Evolutionary conservation across 176 grass and related monocot species (phyloP).

Genomic region (Cenchrus purpureus): DNA sequence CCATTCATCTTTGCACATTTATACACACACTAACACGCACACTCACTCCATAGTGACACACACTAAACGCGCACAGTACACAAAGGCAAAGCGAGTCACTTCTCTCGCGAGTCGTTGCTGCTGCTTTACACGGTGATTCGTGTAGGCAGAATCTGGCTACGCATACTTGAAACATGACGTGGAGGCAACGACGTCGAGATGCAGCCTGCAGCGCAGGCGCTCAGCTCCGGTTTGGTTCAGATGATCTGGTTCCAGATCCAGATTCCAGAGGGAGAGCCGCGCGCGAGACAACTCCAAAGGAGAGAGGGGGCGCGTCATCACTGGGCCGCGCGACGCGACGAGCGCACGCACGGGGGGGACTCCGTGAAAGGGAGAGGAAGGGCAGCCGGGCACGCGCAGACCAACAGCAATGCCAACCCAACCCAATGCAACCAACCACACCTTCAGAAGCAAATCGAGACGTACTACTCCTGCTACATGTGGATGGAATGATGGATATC

Average conservation of each 20-base stretch:
- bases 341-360: too few species aligned
- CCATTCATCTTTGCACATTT: too few species aligned
- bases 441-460: neutral
- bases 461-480: constrained; percentile 14
- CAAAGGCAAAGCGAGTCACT: neutral
- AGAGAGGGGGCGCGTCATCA: neutral
- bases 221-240: neutral
- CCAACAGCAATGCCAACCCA: neutral
- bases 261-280: neutral
- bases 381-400: neutral
- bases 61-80: neutral
- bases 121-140: constrained; percentile 1
- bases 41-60: neutral
- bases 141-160: neutral
- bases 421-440: neutral
- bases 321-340: too few species aligned
- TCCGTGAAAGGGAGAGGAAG: neutral
- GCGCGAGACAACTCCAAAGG: neutral
- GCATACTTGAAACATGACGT: neutral
- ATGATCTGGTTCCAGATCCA: neutral
- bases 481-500: neutral
- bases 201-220: neutral
- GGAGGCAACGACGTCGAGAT: neutral
- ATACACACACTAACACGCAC: too few species aligned
- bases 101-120: neutral